These are phyloP conservation scores for Bjerkandera adusta DNA, from an alignment of 1,284 basidiomycete genomes.

Conservation along the genomic window DNA sequence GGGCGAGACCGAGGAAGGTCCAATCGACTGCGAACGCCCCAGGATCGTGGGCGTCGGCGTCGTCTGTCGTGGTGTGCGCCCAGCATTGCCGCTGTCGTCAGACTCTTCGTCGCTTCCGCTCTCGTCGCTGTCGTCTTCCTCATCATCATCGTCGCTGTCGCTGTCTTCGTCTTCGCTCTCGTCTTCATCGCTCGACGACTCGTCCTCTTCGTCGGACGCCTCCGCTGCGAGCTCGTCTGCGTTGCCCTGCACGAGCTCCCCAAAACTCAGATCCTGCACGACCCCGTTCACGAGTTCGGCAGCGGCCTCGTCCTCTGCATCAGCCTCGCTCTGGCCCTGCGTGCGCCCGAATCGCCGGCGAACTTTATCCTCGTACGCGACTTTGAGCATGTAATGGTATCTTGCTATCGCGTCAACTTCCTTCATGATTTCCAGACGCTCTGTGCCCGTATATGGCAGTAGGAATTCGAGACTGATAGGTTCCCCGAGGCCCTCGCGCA, in stretches of 20 bases:
- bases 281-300: slow-evolving; percentile 78
- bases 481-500: slow-evolving; percentile 84
- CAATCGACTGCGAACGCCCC: slow-evolving; percentile 29
- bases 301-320: slow-evolving; percentile 75
- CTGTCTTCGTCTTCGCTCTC: slow-evolving; percentile 26
- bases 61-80: slow-evolving; percentile 27
- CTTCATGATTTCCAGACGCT: slow-evolving; percentile 71
- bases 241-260: slow-evolving; percentile 74
- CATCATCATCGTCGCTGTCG: slow-evolving; percentile 35
- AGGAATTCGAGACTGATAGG: slow-evolving; percentile 83
- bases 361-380: slow-evolving; percentile 87
- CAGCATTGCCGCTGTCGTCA: slow-evolving; percentile 31
- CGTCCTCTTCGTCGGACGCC: slow-evolving; percentile 58
- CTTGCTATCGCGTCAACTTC: slow-evolving; percentile 87
- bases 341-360: slow-evolving; percentile 73
- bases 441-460: slow-evolving; percentile 76
- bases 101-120: slow-evolving; percentile 35
- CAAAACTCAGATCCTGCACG: slow-evolving; percentile 76
- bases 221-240: slow-evolving; percentile 79
- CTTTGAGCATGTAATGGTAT: slow-evolving; percentile 91
- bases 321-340: slow-evolving; percentile 47
- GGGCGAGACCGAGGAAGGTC: slow-evolving; percentile 17
- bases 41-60: slow-evolving; percentile 15
- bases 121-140: slow-evolving; percentile 34
- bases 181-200: slow-evolving; percentile 26